Evolutionary conservation across 129 eudicot genomes (phyloP), one percentile per base, ranked within the genome.

Genomic region (Tagetes erecta): DNA sequence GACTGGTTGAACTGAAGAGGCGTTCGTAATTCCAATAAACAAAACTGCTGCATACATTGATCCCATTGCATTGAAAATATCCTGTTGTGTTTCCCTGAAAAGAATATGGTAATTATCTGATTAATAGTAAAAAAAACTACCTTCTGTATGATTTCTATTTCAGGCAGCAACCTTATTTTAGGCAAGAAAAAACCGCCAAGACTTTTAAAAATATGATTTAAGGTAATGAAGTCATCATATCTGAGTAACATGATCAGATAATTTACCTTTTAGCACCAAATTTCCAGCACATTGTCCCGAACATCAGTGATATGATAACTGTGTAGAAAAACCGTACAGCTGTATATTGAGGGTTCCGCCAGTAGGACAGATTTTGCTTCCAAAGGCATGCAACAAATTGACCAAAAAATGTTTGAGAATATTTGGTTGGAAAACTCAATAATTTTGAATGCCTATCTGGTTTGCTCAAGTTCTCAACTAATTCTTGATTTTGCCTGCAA

Each of bases 291-390:
- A 92, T 92, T 66, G 97, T 86, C 72, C 97, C 97, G 42, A 92
- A 89, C 97, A 92, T 92, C 77, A 92, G 65, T 3, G 97, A 92
- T 20, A 92, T 92, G 83, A 88, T 87, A 76, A 89, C 87, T 0
- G 97, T 92, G 84, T 92, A 92, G 85, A 88, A 87, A 82, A 92
- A 88, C 34, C 97, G 97, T 5, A 92, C 97, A n/a, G 97, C 97
- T 9, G 96, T 92, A 68, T 92, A 92, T 60, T 92, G 97, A n/a
- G 97, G 97, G 81, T 92, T 92, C 75, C 97, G 83, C 97, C 97
- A 92, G 63, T 92, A 92, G 1, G 97, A 92, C 36, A 85, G 84
- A 78, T 85, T 84, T 75, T 92, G 97, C 68, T 92, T 92, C 96
- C 92, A 92, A 64, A 92, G 90, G 70, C 97, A 92, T 50, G 97